phyloP scores from a whole-genome alignment of 1,284 basidiomycete species.

The Trichosporon coremiiforme region DNA sequence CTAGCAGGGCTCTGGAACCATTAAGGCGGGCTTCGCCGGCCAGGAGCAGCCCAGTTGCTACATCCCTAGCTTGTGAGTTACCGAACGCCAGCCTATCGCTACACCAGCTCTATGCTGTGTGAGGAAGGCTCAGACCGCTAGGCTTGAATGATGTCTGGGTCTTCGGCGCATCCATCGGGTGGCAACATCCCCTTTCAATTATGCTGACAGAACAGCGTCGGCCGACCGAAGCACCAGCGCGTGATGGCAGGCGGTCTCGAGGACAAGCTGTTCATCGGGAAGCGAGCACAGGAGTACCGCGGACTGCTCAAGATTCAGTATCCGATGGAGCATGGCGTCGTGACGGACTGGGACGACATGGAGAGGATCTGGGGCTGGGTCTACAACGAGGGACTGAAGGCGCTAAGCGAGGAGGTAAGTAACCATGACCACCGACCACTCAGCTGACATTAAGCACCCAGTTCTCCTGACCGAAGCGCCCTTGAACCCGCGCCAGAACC shows the following conservation, averaged over 20 bases:
- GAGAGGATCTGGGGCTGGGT: slow-evolving; percentile 97
- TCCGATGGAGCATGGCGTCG: slow-evolving; percentile 95
- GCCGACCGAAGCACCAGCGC: slow-evolving; percentile 89
- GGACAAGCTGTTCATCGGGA: slow-evolving; percentile 83
- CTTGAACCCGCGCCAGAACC: slow-evolving; percentile 88
- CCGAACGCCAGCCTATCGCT: too few species aligned
- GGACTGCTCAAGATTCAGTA: slow-evolving; percentile 92
- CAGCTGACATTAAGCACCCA: slow-evolving; percentile 70
- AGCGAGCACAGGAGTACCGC: slow-evolving; percentile 88
- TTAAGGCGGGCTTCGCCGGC: slow-evolving; percentile 96
- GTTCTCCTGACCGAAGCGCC: slow-evolving; percentile 94
- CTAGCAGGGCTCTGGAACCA: slow-evolving; percentile 85
- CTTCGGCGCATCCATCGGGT: too few species aligned
- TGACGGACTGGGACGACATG: slow-evolving; percentile 95
- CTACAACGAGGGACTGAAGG: slow-evolving; percentile 90
- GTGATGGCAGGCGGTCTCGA: slow-evolving; percentile 83
- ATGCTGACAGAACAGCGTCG: slow-evolving; percentile 67
- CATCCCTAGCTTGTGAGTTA: slow-evolving; percentile 92
- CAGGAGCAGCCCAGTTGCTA: slow-evolving; percentile 98
- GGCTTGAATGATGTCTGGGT: too few species aligned
- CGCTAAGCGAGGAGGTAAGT: slow-evolving; percentile 89
- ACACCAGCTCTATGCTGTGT: too few species aligned
- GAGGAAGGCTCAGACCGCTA: too few species aligned
- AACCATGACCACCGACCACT: neutral
- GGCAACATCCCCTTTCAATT: neutral